phyloP scores from a whole-genome alignment of 148 eudicot species.

The Chenopodium album region DNA sequence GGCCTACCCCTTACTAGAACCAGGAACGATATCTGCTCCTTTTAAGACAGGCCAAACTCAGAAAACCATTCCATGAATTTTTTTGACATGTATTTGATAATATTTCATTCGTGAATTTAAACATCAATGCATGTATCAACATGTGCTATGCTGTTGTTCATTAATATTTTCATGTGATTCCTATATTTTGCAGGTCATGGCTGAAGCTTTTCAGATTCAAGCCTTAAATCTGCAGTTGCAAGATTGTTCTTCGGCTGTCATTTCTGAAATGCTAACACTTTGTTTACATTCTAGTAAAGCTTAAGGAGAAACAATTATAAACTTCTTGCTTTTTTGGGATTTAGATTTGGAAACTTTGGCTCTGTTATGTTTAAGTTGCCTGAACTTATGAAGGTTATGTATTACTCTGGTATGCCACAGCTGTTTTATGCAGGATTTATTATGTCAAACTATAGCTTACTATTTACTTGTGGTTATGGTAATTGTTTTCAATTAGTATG shows the following conservation, averaged over 20 bases:
- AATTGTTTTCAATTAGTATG: no score
- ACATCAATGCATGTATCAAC: not conserved
- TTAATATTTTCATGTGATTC: not conserved
- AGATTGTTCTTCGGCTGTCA: not conserved
- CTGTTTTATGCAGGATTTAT: not conserved
- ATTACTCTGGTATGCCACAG: not conserved
- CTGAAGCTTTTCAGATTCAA: constrained; percentile 15
- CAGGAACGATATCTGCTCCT: not conserved
- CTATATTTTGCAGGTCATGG: not conserved
- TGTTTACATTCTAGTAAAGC: not conserved
- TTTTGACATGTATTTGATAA: not conserved
- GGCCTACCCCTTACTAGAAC: not conserved
- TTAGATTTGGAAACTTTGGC: not conserved
- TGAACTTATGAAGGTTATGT: not conserved
- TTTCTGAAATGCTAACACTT: not conserved
- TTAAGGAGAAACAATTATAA: not conserved
- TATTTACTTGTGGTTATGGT: not conserved
- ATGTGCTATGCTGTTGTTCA: not conserved
- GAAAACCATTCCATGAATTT: not conserved
- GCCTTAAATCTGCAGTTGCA: not conserved
- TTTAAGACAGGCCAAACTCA: not conserved
- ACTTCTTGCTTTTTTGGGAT: not conserved
- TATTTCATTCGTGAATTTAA: not conserved
- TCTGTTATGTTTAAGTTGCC: not conserved
- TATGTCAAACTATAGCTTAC: not conserved